Evolutionary conservation across 371 early-diverging fungal species (phyloP).

Genomic region (Fennellomyces sp.): DNA sequence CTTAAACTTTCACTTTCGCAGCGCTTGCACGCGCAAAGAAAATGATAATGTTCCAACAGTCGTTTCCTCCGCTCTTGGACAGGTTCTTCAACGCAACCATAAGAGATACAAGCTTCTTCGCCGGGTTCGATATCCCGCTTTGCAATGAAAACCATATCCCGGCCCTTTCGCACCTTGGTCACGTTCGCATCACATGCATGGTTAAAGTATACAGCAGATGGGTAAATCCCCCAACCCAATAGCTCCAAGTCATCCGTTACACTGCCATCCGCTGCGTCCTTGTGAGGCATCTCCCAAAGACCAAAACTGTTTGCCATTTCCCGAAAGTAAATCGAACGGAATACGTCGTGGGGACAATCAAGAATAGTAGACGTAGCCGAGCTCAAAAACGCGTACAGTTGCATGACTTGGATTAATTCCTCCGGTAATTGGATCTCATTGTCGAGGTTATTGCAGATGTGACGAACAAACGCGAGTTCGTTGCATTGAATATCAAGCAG

Average conservation of each 20-base stretch:
- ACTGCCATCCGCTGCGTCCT: background rate
- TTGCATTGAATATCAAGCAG: constrained; percentile 36
- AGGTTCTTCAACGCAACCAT: constrained; percentile 54
- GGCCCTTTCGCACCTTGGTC: constrained; percentile 47
- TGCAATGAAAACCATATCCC: constrained; percentile 64
- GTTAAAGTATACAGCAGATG: constrained; percentile 79
- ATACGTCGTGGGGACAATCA: constrained; percentile 33
- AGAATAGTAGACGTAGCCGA: constrained; percentile 11
- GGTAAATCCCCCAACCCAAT: constrained; percentile 69
- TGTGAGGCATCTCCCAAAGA: constrained; percentile 52
- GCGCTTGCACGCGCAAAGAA: constrained; percentile 70
- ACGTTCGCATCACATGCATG: constrained; percentile 80
- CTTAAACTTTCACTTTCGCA: no score
- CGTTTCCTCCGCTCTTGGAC: constrained; percentile 46
- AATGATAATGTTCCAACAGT: constrained; percentile 65
- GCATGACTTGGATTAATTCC: constrained; percentile 23
- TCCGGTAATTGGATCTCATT: constrained; percentile 10
- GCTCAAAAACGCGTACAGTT: constrained; percentile 24
- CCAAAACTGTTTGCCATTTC: constrained; percentile 74
- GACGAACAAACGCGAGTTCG: constrained; percentile 28
- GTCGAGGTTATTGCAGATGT: background rate
- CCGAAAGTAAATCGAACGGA: constrained; percentile 59
- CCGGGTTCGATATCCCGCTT: constrained; percentile 46
- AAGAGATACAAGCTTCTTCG: constrained; percentile 75
- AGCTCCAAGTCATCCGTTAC: constrained; percentile 52